These are phyloP conservation scores for Cylindrotheca closterium DNA, from an alignment of 108 stramenopile genomes.

Conservation along the genomic window DNA sequence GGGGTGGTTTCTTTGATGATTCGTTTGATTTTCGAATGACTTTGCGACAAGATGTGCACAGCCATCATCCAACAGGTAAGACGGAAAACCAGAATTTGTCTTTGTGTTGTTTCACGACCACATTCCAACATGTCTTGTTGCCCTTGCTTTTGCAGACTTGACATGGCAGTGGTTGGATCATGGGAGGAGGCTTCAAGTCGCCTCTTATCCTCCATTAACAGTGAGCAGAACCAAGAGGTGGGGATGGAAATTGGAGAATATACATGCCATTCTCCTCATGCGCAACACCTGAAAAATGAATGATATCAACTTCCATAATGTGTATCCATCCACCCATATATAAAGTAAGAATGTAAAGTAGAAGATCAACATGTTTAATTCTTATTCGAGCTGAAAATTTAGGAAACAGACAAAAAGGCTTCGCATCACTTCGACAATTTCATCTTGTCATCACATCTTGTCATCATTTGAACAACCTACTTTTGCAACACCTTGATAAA, in stretches of 20 bases:
- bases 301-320: too few species aligned
- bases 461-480: too few species aligned
- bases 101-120: neutral
- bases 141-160: neutral
- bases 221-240: slow-evolving; percentile 18
- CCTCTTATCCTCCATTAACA: slow-evolving; percentile 18
- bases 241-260: slow-evolving; percentile 40
- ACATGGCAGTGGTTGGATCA: slow-evolving; percentile 28
- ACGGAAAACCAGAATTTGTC: too few species aligned
- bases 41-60: neutral
- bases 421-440: too few species aligned
- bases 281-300: too few species aligned
- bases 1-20: slow-evolving; percentile 22
- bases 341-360: too few species aligned
- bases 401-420: too few species aligned
- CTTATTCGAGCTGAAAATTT: too few species aligned
- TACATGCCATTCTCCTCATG: slow-evolving; percentile 22
- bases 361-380: too few species aligned
- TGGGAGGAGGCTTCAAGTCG: slow-evolving; percentile 26
- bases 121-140: neutral
- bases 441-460: too few species aligned
- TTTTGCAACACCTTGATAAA: too few species aligned
- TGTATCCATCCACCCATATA: too few species aligned
- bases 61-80: slow-evolving; percentile 8
- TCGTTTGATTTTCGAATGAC: slow-evolving; percentile 13